Evolutionary conservation across 2,329 filamentous ascomycete species (phyloP).

Genomic region (Sporothrix euskadiensis): DNA sequence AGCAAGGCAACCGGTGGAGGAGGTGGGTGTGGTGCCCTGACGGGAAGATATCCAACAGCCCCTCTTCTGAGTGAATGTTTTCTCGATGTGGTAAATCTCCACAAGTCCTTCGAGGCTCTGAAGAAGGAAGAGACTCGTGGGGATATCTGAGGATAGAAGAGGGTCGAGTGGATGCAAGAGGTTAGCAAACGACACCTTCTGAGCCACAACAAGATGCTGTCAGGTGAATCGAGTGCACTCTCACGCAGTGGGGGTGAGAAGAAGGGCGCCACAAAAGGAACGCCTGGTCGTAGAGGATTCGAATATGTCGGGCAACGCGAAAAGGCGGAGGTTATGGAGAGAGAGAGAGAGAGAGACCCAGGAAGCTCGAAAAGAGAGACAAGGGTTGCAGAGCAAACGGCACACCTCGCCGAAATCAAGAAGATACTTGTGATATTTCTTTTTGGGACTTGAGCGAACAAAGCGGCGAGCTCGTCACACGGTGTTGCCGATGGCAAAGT

Average conservation of each 20-base stretch:
- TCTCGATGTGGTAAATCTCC: not conserved
- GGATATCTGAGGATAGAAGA: not conserved
- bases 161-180: not conserved
- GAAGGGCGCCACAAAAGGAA: slow-evolving; percentile 6
- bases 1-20: not conserved
- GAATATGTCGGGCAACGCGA: slow-evolving; percentile 16
- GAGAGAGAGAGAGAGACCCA: not conserved
- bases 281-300: slow-evolving; percentile 6
- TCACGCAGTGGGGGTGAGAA: slow-evolving; percentile 9
- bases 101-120: not conserved
- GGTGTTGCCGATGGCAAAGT: slow-evolving; percentile 15
- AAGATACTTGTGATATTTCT: not conserved
- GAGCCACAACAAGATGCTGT: not conserved
- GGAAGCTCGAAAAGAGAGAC: not conserved
- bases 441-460: not conserved
- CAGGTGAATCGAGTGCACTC: not conserved
- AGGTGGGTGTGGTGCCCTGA: not conserved
- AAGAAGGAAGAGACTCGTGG: not conserved
- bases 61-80: not conserved
- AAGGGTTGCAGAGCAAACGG: slow-evolving; percentile 3
- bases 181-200: not conserved
- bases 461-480: slow-evolving; percentile 21
- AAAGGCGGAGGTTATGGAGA: not conserved
- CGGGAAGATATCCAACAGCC: not conserved
- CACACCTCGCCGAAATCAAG: not conserved